A percentile compares a stretch with the other conserved stretches of the same genome.
phyloP scores from a whole-genome alignment of 352 stramenopile genomes.

The Phytophthora pistaciae region DNA sequence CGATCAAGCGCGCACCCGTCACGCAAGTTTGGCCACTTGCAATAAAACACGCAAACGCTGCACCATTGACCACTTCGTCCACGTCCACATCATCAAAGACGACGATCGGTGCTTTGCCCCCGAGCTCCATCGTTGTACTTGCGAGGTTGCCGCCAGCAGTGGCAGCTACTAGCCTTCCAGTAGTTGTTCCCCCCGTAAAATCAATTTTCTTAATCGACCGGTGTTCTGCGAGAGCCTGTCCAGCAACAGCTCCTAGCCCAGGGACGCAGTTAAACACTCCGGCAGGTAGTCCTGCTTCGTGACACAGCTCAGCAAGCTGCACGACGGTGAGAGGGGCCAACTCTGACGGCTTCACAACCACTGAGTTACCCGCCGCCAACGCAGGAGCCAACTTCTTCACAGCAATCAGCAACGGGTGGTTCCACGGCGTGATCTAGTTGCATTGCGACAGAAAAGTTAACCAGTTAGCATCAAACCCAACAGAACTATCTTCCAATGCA shows the following conservation, averaged over 20 bases:
- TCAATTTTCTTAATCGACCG: conserved; percentile 63
- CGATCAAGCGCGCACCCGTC: conserved; percentile 82
- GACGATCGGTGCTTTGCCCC: conserved; percentile 75
- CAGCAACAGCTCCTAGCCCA: conserved; percentile 45
- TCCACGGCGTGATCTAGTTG: conserved; percentile 78
- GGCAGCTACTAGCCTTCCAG: conserved; percentile 44
- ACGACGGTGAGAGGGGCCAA: conserved; percentile 70
- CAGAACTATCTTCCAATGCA: conserved; percentile 1
- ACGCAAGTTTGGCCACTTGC: conserved; percentile 86
- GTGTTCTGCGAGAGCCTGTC: conserved; percentile 44
- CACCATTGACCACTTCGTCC: conserved; percentile 65
- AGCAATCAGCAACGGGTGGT: conserved; percentile 85
- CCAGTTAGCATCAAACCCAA: not conserved
- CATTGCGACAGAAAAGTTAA: not conserved
- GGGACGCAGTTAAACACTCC: conserved; percentile 63
- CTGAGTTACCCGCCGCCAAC: conserved; percentile 78
- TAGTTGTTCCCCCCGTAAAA: conserved; percentile 58
- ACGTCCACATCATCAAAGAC: conserved; percentile 75
- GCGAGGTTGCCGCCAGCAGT: conserved; percentile 53
- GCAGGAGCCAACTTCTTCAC: conserved; percentile 75
- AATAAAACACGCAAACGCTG: conserved; percentile 77
- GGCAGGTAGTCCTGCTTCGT: conserved; percentile 45
- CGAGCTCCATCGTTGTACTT: conserved; percentile 72
- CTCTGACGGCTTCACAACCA: conserved; percentile 91
- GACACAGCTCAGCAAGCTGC: conserved; percentile 52